Conservation (phyloP, 2,329 filamentous ascomycete genomes). For the Colletotrichum lindemuthianum region DNA sequence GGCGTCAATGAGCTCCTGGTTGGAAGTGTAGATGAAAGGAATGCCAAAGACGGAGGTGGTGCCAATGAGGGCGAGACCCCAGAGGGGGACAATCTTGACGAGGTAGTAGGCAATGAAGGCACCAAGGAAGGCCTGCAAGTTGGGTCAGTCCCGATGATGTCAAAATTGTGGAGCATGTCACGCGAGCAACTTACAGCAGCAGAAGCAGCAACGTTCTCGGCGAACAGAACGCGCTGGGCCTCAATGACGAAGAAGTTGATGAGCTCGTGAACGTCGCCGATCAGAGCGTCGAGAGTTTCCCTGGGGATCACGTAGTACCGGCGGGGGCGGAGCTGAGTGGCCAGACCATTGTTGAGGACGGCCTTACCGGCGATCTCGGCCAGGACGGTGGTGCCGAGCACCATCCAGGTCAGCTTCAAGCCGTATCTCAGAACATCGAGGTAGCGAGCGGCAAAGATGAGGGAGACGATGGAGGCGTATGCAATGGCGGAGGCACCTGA, state of each 20-base stretch:
- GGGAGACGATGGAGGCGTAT: conserved; percentile 65
- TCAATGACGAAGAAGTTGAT: conserved; percentile 79
- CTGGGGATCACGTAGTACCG: conserved; percentile 74
- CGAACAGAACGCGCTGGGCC: conserved; percentile 73
- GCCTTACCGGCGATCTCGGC: conserved; percentile 71
- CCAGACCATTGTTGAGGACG: conserved; percentile 68
- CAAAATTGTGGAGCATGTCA: conserved; percentile 28
- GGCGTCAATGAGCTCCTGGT: conserved; percentile 75
- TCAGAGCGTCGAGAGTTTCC: conserved; percentile 68
- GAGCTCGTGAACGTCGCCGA: conserved; percentile 74
- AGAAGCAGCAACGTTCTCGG: conserved; percentile 72
- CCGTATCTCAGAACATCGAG: conserved; percentile 72
- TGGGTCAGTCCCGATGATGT: conserved; percentile 16
- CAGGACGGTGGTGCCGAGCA: conserved; percentile 67
- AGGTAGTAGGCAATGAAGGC: conserved; percentile 75
- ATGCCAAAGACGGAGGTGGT: conserved; percentile 69
- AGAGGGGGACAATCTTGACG: conserved; percentile 76
- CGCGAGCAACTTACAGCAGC: conserved; percentile 59
- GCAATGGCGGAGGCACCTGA: conserved; percentile 73
- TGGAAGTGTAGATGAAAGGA: conserved; percentile 72
- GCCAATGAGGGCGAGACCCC: conserved; percentile 71
- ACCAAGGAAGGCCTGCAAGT: conserved; percentile 63
- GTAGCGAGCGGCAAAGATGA: conserved; percentile 73
- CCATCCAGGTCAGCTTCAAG: conserved; percentile 73
- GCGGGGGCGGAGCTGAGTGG: conserved; percentile 73